Percentiles rank a stretch among this genome's conserved stretches.
Conservation (phyloP, 352 stramenopile genomes). For the Phytophthora constricta region DNA sequence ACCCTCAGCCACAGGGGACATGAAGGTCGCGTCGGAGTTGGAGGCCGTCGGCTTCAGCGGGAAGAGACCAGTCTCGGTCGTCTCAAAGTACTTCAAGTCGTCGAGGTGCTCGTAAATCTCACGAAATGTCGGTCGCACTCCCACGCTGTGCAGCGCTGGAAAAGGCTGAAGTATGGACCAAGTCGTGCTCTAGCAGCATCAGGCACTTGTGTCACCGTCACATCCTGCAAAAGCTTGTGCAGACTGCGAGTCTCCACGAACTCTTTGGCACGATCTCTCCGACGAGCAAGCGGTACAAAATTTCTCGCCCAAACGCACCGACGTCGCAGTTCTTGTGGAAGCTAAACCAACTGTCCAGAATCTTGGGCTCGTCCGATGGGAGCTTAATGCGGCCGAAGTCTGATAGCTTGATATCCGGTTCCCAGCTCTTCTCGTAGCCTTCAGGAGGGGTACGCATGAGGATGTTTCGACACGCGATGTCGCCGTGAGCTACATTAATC, state of each 20-base stretch:
- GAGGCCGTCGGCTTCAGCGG: constrained; percentile 62
- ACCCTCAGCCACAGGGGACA: constrained; percentile 66
- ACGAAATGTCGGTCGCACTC: constrained; percentile 81
- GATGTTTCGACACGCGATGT: constrained; percentile 88
- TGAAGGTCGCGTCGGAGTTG: constrained; percentile 45
- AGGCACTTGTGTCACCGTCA: constrained; percentile 70
- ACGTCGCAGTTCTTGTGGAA: constrained; percentile 89
- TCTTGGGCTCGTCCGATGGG: constrained; percentile 66
- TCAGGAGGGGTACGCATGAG: constrained; percentile 80
- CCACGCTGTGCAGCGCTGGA: constrained; percentile 79
- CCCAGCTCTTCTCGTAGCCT: constrained; percentile 83
- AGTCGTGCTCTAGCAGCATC: constrained; percentile 61
- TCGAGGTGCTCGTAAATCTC: constrained; percentile 84
- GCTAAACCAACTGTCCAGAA: constrained; percentile 76
- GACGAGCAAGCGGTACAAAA: constrained; percentile 80
- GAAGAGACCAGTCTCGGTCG: constrained; percentile 76
- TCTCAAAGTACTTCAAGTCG: constrained; percentile 82
- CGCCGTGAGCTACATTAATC: constrained; percentile 80
- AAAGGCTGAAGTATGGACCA: constrained; percentile 73
- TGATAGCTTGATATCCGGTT: constrained; percentile 83
- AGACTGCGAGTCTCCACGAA: constrained; percentile 77
- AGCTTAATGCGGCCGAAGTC: constrained; percentile 86
- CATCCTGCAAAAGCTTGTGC: constrained; percentile 78
- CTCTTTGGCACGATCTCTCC: constrained; percentile 80
- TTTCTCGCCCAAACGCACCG: constrained; percentile 78